Conservation (phyloP, 1,284 basidiomycete genomes). For the Thelephora terrestris region DNA sequence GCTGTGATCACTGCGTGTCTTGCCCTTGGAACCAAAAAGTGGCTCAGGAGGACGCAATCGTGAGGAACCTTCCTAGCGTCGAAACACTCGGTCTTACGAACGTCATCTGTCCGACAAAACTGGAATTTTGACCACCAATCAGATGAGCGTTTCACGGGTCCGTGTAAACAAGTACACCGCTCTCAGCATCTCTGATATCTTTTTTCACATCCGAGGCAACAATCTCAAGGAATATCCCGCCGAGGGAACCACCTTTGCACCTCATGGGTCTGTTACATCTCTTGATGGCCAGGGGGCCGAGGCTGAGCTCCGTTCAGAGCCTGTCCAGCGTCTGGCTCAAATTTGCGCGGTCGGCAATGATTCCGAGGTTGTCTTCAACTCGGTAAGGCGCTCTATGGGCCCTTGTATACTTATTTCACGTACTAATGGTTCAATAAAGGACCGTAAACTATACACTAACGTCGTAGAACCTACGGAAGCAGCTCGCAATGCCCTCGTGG, state of each 20-base stretch:
- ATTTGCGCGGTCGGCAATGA: conserved; percentile 92
- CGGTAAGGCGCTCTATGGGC: conserved; percentile 43
- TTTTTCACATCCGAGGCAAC: conserved; percentile 35
- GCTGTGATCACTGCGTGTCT: conserved; percentile 96
- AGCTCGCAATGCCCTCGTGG: conserved; percentile 85
- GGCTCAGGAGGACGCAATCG: conserved; percentile 96
- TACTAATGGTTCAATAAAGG: conserved; percentile 33
- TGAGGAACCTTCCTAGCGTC: conserved; percentile 90
- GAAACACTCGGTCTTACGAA: conserved; percentile 95
- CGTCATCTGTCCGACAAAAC: conserved; percentile 98
- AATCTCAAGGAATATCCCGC: conserved; percentile 66
- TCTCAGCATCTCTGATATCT: conserved; percentile 2
- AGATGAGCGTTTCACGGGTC: conserved; percentile 89
- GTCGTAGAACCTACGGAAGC: conserved; percentile 98
- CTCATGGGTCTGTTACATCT: conserved; percentile 62
- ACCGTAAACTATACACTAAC: conserved; percentile 72
- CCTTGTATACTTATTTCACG: neutral
- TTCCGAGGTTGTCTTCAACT: conserved; percentile 78
- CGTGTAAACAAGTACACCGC: conserved; percentile 14
- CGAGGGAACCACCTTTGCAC: conserved; percentile 86
- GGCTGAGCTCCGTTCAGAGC: conserved; percentile 55
- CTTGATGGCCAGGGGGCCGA: conserved; percentile 49
- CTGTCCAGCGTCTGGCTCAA: conserved; percentile 77
- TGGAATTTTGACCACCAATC: conserved; percentile 90
- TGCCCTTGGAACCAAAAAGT: conserved; percentile 95